Percentiles rank a stretch among this genome's conserved stretches.
These are phyloP conservation scores for Pythium aquatile DNA, from an alignment of 352 stramenopile genomes.

Conservation along the genomic window DNA sequence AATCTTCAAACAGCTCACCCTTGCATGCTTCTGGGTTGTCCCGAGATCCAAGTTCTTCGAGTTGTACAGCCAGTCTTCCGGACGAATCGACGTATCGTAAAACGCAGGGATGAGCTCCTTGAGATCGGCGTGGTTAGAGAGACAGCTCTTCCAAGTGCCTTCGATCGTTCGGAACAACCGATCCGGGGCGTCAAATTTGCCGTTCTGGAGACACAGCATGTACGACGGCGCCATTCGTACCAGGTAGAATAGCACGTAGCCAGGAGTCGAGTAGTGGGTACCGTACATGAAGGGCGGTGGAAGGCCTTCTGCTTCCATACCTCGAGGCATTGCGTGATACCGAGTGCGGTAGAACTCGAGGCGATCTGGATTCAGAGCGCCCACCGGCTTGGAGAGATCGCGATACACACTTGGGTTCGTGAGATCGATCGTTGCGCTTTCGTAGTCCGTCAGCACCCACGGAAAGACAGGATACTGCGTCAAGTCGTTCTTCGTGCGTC, in stretches of 20 bases:
- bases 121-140: slow-evolving; percentile 91
- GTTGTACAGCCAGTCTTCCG: slow-evolving; percentile 95
- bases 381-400: slow-evolving; percentile 95
- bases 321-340: slow-evolving; percentile 88
- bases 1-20: slow-evolving; percentile 14
- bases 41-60: slow-evolving; percentile 95
- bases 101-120: slow-evolving; percentile 99
- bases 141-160: slow-evolving; percentile 88
- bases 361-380: slow-evolving; percentile 88
- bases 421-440: slow-evolving; percentile 80
- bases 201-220: slow-evolving; percentile 95
- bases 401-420: slow-evolving; percentile 84
- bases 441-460: slow-evolving; percentile 94
- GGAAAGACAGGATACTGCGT: slow-evolving; percentile 98
- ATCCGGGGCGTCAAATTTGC: slow-evolving; percentile 98
- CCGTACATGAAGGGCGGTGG: slow-evolving; percentile 97
- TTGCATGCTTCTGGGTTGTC: slow-evolving; percentile 70
- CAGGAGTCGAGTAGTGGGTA: slow-evolving; percentile 91
- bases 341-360: slow-evolving; percentile 87
- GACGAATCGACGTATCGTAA: slow-evolving; percentile 86
- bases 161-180: slow-evolving; percentile 95
- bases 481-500: slow-evolving; percentile 86
- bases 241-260: slow-evolving; percentile 98
- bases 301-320: slow-evolving; percentile 71
- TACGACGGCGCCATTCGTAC: slow-evolving; percentile 96